A percentile compares a stretch with the other conserved stretches of the same genome.
These are phyloP conservation scores for Mycena kentingensis DNA, from an alignment of 768 basidiomycete species.

Conservation along the genomic window DNA sequence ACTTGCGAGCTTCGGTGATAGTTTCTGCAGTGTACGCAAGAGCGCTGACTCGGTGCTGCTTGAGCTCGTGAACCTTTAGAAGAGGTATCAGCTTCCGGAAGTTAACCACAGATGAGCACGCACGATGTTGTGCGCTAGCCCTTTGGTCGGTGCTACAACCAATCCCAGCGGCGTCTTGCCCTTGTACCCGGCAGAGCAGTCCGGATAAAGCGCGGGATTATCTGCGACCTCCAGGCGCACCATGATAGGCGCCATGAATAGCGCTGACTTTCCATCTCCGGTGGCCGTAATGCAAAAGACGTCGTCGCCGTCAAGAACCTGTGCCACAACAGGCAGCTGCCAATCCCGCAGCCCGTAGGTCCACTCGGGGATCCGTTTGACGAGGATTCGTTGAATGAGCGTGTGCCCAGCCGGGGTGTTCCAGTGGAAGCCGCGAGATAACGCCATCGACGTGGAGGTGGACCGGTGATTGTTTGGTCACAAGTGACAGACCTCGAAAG, in stretches of 20 bases:
- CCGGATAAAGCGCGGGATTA: constrained; percentile 4
- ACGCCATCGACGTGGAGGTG: no score
- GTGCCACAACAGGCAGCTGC: constrained; percentile 14
- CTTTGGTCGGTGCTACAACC: constrained; percentile 13
- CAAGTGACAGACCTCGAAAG: no score
- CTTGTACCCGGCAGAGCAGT: constrained; percentile 1
- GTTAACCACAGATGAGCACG: not conserved
- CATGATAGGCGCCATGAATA: constrained; percentile 10
- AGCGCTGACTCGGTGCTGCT: not conserved
- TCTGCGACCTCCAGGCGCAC: constrained; percentile 7
- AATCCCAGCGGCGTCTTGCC: constrained; percentile 6
- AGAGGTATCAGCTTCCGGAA: not conserved
- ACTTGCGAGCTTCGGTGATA: constrained; percentile 8
- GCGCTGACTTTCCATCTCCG: constrained; percentile 12
- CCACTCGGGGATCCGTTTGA: constrained; percentile 7
- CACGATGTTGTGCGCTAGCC: constrained; percentile 7
- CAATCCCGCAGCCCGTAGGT: constrained; percentile 2
- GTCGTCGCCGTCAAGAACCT: constrained; percentile 14
- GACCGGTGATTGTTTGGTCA: no score
- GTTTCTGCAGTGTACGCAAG: constrained; percentile 8
- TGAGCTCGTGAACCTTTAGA: constrained; percentile 7
- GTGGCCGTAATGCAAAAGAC: constrained; percentile 8
- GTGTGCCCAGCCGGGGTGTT: not conserved
- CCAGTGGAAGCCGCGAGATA: constrained; percentile 2
- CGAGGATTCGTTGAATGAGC: constrained; percentile 8